Base-by-base conservation (phyloP, 2,329 filamentous ascomycete genomes). In the Xylaria sp. region DNA sequence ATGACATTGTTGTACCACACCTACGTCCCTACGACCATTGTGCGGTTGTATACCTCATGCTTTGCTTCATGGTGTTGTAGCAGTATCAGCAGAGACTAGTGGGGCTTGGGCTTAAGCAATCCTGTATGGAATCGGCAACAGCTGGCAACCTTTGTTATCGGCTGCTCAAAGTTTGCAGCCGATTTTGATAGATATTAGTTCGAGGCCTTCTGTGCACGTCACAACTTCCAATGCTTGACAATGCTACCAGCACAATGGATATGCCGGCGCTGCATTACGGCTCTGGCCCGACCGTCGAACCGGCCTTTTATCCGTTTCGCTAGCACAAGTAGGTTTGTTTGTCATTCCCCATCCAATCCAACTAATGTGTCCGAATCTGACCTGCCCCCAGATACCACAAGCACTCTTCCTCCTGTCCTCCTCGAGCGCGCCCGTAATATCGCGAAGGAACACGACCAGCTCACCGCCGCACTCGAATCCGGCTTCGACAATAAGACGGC, bases 361-460 rank as follows among this genome's bases (percentile, higher is more conserved):
- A n/a, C n/a, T n/a, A n/a, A 9, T 30, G 43, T 32, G 18, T 32
- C 62, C 34, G 8, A 70, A n/a, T 20, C 68, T 72, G 32, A 73
- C 59, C 45, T 20, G 43, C 20, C 45, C 55, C 43, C 66, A 79
- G 77, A 76, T 68, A 64, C 72, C 70, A 70, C 76, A 59, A 74
- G 71, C 57, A 72, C 76, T 13, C 81, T 88, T 25, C 86, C 87
- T 0, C 80, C 83, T 10, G 84, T 84, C 48, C 84, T 92, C 61
- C 83, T 92, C 65, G 82, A 85, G 48, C 86, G 90, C 69, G 90
- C 90, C 9, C 83, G 84, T 36, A 82, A 82, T 67, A 80, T 91
- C 52, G 82, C 87, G 0, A 80, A 80, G 70, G 89, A 92, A 72
- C 85, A 91, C 74, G 81, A 84, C 34, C 78, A 81, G 52, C 82